These are phyloP conservation scores for Diaporthe capsici DNA, from an alignment of 2,329 filamentous ascomycete genomes.

Conservation along the genomic window DNA sequence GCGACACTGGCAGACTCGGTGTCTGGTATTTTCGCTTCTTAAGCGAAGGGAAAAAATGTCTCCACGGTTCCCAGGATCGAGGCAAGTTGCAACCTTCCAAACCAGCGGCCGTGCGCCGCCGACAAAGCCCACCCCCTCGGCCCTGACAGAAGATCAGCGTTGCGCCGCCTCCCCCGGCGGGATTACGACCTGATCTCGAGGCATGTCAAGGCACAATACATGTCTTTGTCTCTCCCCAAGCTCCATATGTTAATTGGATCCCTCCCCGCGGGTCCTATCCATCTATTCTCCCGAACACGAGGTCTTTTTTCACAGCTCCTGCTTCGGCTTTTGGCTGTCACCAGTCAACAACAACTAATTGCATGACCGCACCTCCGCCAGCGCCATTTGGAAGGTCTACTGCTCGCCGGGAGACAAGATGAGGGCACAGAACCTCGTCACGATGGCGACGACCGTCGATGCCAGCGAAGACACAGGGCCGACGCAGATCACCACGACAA, in stretches of 20 bases:
- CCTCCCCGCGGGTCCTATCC: neutral
- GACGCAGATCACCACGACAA: conserved; percentile 35
- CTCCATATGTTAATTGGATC: conserved; percentile 15
- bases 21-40: conserved; percentile 1
- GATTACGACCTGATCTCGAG: neutral
- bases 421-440: conserved; percentile 6
- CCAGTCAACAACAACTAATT: conserved; percentile 9
- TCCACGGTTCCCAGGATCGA: conserved; percentile 13
- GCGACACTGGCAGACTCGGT: conserved; percentile 2
- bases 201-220: neutral
- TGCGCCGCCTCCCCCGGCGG: conserved; percentile 1
- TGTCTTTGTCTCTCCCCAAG: neutral
- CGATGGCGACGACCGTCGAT: conserved; percentile 6
- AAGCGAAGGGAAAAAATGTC: conserved; percentile 19
- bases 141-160: conserved; percentile 11
- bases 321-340: neutral
- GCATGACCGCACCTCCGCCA: neutral
- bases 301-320: neutral
- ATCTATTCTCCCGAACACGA: neutral
- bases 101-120: conserved; percentile 12
- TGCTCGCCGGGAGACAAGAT: neutral
- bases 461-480: conserved; percentile 22
- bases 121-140: conserved; percentile 6
- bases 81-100: conserved; percentile 8
- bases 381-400: conserved; percentile 16